Evolutionary conservation across 768 basidiomycete species (phyloP), one percentile per base, ranked within the genome.

Genomic region (Mycena galopus): DNA sequence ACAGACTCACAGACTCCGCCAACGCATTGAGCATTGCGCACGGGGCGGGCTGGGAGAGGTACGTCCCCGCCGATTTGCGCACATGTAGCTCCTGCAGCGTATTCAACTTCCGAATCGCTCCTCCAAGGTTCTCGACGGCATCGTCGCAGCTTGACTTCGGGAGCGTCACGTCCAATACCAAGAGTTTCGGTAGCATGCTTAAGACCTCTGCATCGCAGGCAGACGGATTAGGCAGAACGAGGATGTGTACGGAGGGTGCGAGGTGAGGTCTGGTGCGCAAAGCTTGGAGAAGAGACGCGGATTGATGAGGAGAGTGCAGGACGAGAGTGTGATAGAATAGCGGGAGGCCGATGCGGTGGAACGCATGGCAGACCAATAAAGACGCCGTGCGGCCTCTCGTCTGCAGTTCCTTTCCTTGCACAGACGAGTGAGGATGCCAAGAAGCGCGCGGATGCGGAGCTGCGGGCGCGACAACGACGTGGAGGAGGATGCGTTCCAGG

Each of bases 301-400:
- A 81, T 27, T 90, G 87, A 14, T 61, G 37, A 0, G 84, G 73
- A 0, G 87, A 82, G 44, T 78, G 81, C 50, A 93, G 77, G 73
- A 83, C 82, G 50, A 92, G 71, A 51, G 85, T 83, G 77, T 87
- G 83, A 82, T 92, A 92, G 72, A 90, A 84, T 16, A 91, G 83
- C 35, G 33, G 23, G 35, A 86, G 85, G 2, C 84, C 86, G 70
- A 93, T 91, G 69, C 92, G 86, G 51, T 85, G 79, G 82, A 91
- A 89, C 25, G 81, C 77, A 42, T 79, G 86, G 60, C 81, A 91
- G 55, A 89, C 88, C 65, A 88, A 86, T 19, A 92, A 85, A 0
- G 87, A 84, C 7, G 88, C 82, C 19, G 81, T 77, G 19, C 79
- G 80, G 17, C 57, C 57, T 1, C 33, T n/a, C 3, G 57, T 58